Evolutionary conservation across 2,329 filamentous ascomycete species (phyloP).

Genomic region (Keithomyces neogunnii): DNA sequence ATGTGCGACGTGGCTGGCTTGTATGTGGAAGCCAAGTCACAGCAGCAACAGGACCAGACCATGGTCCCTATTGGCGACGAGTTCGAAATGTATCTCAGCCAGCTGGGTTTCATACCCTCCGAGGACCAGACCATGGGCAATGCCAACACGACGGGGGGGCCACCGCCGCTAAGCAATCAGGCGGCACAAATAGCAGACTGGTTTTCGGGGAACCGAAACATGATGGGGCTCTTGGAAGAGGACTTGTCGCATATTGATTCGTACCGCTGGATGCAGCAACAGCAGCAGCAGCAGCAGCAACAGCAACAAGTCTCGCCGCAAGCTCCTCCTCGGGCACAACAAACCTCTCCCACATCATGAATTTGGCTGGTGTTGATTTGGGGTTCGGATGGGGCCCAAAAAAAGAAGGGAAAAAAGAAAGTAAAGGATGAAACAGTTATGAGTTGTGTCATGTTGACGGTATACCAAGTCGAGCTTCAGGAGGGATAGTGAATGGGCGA

Average conservation of each 20-base stretch:
- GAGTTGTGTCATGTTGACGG: not conserved
- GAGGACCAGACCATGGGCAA: slow-evolving; percentile 22
- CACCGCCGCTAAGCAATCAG: slow-evolving; percentile 19
- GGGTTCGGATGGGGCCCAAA: slow-evolving; percentile 4
- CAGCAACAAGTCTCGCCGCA: slow-evolving; percentile 1
- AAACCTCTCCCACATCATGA: not conserved
- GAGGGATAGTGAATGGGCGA: not conserved
- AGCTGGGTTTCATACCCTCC: slow-evolving; percentile 50
- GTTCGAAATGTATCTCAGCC: slow-evolving; percentile 57
- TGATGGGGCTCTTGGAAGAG: slow-evolving; percentile 57
- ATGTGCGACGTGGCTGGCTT: slow-evolving; percentile 53
- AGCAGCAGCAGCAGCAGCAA: slow-evolving; percentile 2
- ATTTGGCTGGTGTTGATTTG: not conserved
- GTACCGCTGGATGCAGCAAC: slow-evolving; percentile 23
- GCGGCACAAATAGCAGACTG: slow-evolving; percentile 51
- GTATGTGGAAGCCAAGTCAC: slow-evolving; percentile 52
- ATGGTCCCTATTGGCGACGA: slow-evolving; percentile 45
- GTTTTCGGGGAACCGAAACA: slow-evolving; percentile 57
- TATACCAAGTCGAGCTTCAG: not conserved
- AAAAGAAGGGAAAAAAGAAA: not conserved
- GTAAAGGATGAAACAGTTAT: not conserved
- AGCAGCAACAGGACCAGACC: slow-evolving; percentile 35
- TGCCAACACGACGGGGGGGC: slow-evolving; percentile 11
- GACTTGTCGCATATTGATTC: slow-evolving; percentile 40
- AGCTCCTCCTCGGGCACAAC: not conserved